These are phyloP conservation scores for Cryomyces minteri DNA, from an alignment of 495 filamentous ascomycete species.

Conservation along the genomic window DNA sequence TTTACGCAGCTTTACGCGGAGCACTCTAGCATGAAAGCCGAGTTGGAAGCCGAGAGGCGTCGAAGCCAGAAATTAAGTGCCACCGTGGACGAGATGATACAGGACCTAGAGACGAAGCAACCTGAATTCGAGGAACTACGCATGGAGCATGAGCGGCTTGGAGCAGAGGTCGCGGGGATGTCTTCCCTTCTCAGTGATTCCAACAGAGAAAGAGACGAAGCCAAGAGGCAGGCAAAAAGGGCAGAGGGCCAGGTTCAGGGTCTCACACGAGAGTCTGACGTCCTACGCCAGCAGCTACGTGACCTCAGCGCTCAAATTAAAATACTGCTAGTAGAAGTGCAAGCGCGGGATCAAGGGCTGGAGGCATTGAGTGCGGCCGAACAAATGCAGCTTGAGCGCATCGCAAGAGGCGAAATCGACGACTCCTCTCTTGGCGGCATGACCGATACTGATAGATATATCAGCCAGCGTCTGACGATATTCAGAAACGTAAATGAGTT, in stretches of 20 bases:
- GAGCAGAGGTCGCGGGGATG: conserved; percentile 60
- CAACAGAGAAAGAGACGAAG: conserved; percentile 33
- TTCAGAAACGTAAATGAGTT: conserved; percentile 75
- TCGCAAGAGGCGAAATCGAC: conserved; percentile 44
- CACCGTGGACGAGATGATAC: conserved; percentile 64
- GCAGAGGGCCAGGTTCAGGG: conserved; percentile 54
- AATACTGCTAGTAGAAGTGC: conserved; percentile 65
- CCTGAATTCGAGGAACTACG: conserved; percentile 45
- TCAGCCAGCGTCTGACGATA: conserved; percentile 60
- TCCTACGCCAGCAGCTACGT: conserved; percentile 73
- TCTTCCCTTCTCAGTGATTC: conserved; percentile 44
- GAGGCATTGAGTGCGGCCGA: conserved; percentile 49
- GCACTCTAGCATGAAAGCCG: conserved; percentile 38
- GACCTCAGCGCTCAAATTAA: conserved; percentile 83
- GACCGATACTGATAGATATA: conserved; percentile 67
- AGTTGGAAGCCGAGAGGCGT: conserved; percentile 46
- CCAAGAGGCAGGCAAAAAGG: conserved; percentile 44
- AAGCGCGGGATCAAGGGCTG: conserved; percentile 60
- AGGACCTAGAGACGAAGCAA: conserved; percentile 36
- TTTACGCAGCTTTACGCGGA: conserved; percentile 52
- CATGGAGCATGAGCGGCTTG: conserved; percentile 32
- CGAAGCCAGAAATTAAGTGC: conserved; percentile 49
- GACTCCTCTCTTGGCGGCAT: conserved; percentile 48
- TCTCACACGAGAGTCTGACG: conserved; percentile 50
- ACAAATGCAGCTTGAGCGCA: conserved; percentile 44